These are phyloP conservation scores for Bruguiera hainesii DNA, from an alignment of 441 rosid species.

Conservation along the genomic window DNA sequence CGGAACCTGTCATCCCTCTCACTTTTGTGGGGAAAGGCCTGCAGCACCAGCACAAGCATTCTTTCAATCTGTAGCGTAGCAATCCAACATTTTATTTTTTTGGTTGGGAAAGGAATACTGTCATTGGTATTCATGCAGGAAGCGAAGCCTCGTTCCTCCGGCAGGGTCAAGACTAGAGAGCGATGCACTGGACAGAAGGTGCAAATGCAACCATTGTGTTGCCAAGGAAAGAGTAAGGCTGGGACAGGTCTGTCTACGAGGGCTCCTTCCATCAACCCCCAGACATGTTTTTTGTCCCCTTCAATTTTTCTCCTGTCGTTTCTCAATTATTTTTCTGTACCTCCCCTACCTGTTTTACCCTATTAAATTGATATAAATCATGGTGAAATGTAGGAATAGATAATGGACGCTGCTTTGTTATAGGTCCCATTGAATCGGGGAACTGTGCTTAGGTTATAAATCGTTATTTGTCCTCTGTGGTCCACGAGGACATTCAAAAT, in stretches of 20 bases:
- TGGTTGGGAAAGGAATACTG: constrained; percentile 36
- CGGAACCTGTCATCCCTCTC: constrained; percentile 27
- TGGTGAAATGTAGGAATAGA: constrained; percentile 48
- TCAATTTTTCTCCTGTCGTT: constrained; percentile 18
- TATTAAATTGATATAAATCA: constrained; percentile 24
- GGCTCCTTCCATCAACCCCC: constrained; percentile 34
- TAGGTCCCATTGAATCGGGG: constrained; percentile 44
- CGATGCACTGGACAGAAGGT: constrained; percentile 18
- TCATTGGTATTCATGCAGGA: constrained; percentile 35
- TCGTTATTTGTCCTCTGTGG: constrained; percentile 41
- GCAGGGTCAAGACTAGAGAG: constrained; percentile 29
- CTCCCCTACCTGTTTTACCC: constrained; percentile 17
- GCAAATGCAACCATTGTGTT: constrained; percentile 20
- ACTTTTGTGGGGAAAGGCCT: constrained; percentile 24
- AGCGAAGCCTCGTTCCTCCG: constrained; percentile 33
- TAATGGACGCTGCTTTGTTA: constrained; percentile 45
- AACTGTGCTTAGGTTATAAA: constrained; percentile 36
- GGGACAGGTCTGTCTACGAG: constrained; percentile 30
- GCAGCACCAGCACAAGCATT: constrained; percentile 43
- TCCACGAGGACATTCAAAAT: constrained; percentile 42
- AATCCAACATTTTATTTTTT: constrained; percentile 42
- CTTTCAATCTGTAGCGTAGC: constrained; percentile 67
- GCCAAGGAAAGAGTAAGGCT: constrained; percentile 36
- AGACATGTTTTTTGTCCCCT: constrained; percentile 16
- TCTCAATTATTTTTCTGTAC: constrained; percentile 27